Base-by-base conservation (phyloP, 1,284 basidiomycete species). In the Trametes versicolor region DNA sequence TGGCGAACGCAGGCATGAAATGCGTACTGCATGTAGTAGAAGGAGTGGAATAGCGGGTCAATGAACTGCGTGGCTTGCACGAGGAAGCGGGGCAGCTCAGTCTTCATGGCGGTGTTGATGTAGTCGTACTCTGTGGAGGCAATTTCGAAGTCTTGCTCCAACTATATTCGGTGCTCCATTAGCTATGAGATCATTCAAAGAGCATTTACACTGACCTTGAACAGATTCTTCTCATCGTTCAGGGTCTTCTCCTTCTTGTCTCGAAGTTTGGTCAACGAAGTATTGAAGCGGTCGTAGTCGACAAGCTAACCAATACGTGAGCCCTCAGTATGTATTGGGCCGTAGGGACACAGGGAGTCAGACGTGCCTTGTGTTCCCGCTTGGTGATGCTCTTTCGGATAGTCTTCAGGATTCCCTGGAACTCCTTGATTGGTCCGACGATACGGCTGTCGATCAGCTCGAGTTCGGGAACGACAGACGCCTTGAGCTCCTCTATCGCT, bases 1-100 rank as follows among this genome's bases (percentile, higher is more conserved):
- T 1, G 4, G 39, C 39, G 2, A n/a, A 29, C 5, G n/a, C 29
- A 7, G 36, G 6, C 17, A n/a, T 4, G 41, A 10, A 50, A 15
- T 36, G 88, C 94, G 74, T 72, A 96, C 95, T 99, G 96, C 97
- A 99, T 99, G 80, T 98, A 99, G 85, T 95, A 99, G 85, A 97
- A 97, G 27, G 95, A 97, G 75, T 98, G 93, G 87, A 98, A 99
- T 17, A 99, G 83, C 1, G 98, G 98, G 70, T 97, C 93, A 76
- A 99, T 94, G 80, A 99, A 98, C 65, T 92, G 87, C 0, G 94
- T 92, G 0, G 93, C 86, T 73, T 98, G 87, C 34, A 86, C 85
- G 82, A 99, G 90, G 83, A 99, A 99, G 21, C 88, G 87, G 1
- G 97, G 97, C 37, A 99, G 84, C 74, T 99, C 98, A 63, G 88